Conservation (phyloP, 2,329 filamentous ascomycete species). For the Aphanocladium album region DNA sequence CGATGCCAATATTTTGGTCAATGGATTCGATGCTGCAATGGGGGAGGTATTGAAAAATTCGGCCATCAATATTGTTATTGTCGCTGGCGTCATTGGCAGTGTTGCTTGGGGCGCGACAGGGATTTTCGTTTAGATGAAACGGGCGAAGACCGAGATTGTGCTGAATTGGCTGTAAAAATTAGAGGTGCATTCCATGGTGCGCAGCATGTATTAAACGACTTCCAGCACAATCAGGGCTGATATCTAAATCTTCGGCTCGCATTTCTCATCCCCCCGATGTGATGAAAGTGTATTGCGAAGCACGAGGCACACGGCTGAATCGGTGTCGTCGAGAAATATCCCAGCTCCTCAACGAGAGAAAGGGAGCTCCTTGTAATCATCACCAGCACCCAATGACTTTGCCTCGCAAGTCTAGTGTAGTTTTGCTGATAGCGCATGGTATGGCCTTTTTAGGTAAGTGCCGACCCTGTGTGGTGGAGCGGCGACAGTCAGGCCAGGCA, state of each 20-base stretch:
- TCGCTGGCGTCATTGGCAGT: neutral
- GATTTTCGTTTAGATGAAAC: neutral
- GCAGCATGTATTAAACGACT: too few species aligned
- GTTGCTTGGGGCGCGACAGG: neutral
- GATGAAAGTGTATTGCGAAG: too few species aligned
- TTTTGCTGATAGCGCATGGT: neutral
- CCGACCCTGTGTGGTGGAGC: neutral
- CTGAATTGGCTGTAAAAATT: neutral
- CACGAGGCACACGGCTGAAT: too few species aligned
- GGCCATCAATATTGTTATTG: neutral
- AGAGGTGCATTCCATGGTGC: neutral
- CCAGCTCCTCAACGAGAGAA: too few species aligned
- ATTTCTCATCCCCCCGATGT: too few species aligned
- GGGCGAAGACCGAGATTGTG: neutral
- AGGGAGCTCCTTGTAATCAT: too few species aligned
- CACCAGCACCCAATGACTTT: too few species aligned
- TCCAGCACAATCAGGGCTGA: too few species aligned
- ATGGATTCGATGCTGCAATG: neutral
- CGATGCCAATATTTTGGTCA: neutral
- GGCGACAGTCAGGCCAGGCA: neutral
- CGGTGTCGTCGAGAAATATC: too few species aligned
- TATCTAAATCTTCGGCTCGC: too few species aligned
- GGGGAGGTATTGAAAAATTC: neutral
- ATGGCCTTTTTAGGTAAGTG: neutral
- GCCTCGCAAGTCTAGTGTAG: neutral